A percentile compares a stretch with the other conserved stretches of the same genome.
These are phyloP conservation scores for Pezicula neosporulosa DNA, from an alignment of 2,329 filamentous ascomycete species.

Conservation along the genomic window DNA sequence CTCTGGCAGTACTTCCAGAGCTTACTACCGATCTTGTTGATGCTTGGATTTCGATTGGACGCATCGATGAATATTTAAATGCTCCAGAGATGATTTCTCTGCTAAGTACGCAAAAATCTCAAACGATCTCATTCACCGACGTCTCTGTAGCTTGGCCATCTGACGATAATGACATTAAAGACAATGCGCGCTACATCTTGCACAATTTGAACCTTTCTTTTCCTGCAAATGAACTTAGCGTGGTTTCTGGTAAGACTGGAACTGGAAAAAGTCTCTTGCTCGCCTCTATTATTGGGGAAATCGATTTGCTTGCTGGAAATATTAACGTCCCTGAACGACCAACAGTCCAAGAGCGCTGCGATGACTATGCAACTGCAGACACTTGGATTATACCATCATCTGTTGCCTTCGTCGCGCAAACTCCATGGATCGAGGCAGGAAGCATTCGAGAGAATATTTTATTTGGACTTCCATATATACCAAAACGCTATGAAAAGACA, in stretches of 20 bases:
- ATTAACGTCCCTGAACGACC: conserved; percentile 53
- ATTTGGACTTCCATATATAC: conserved; percentile 69
- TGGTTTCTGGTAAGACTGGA: conserved; percentile 75
- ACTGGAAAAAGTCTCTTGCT: conserved; percentile 75
- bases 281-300: conserved; percentile 71
- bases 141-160: conserved; percentile 73
- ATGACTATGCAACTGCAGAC: conserved; percentile 53
- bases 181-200: conserved; percentile 60
- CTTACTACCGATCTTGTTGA: conserved; percentile 68
- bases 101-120: conserved; percentile 43
- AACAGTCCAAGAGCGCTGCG: conserved; percentile 50
- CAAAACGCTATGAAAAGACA: conserved; percentile 65
- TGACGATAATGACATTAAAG: conserved; percentile 55
- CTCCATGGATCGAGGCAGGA: conserved; percentile 82
- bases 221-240: conserved; percentile 65
- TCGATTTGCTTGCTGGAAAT: conserved; percentile 61
- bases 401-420: conserved; percentile 74
- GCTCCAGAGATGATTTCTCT: conserved; percentile 58
- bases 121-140: conserved; percentile 56
- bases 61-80: conserved; percentile 69
- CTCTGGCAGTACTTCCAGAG: conserved; percentile 70
- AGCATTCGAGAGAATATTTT: conserved; percentile 76
- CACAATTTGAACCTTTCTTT: conserved; percentile 63
- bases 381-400: conserved; percentile 69
- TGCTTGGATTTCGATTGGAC: conserved; percentile 65